phyloP scores from a whole-genome alignment of 768 basidiomycete species.

The Tylopilus balloui region DNA sequence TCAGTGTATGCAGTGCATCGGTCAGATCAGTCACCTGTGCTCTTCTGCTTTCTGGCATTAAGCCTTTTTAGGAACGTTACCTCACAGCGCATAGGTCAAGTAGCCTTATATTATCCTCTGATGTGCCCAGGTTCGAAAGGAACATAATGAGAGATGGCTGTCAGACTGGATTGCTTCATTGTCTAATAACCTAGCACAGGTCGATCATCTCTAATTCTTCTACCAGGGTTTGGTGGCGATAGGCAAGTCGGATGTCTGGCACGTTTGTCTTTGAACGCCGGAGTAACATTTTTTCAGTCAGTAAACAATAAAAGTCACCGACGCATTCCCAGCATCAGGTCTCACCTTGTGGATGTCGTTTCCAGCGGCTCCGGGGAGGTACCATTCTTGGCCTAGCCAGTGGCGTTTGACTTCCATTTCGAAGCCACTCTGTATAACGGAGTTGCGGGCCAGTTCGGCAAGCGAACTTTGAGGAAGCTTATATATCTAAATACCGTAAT shows the following conservation, averaged over 20 bases:
- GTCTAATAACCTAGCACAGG: conserved; percentile 14
- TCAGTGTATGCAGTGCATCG: too few relatives aligned
- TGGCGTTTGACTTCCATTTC: conserved; percentile 98
- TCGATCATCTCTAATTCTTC: conserved; percentile 78
- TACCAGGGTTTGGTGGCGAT: conserved; percentile 82
- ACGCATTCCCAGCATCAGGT: background rate
- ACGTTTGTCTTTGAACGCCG: conserved; percentile 77
- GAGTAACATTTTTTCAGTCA: conserved; percentile 1
- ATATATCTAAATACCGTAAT: conserved; percentile 63
- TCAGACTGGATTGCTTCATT: background rate
- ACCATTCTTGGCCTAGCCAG: conserved; percentile 93
- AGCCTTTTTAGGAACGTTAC: too few relatives aligned
- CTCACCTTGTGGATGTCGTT: conserved; percentile 93
- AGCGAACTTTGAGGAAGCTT: conserved; percentile 92
- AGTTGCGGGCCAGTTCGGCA: conserved; percentile 97
- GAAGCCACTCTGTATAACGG: conserved; percentile 93
- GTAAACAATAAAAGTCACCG: background rate
- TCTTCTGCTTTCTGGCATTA: background rate
- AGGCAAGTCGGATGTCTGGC: conserved; percentile 85
- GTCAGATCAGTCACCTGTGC: background rate
- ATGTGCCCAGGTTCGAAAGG: background rate
- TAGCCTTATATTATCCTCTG: too few relatives aligned
- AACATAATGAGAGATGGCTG: background rate
- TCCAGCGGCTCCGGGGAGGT: conserved; percentile 85
- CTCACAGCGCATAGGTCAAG: too few relatives aligned